Evolutionary conservation across 129 eudicot species (phyloP), one percentile per base, ranked within the genome.

Genomic region (Erigeron canadensis): DNA sequence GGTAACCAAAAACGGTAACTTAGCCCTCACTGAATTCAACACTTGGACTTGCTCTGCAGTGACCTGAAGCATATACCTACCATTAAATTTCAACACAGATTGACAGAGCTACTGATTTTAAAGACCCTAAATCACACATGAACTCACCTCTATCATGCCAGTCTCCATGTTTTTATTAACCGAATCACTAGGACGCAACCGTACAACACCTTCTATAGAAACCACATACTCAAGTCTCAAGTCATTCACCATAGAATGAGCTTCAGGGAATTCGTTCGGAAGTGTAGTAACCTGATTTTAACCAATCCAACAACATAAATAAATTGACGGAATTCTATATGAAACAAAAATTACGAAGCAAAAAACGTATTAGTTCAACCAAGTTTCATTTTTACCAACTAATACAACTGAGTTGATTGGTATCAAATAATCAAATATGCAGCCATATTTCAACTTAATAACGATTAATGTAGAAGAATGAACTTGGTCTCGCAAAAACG

Each of bases 1-100:
- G 22, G 99, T 90, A 75, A 94, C 88, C 89, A 94, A 81, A 73
- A 94, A 94, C 40, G 99, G 99, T 77, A 94, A 77, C 79, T 94
- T 94, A 22, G 78, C 69, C 58, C 43, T 87, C 82, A 90, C 99
- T 4, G 89, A 77, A 81, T 94, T 94, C 84, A 94, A 67, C 37
- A 94, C 86, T 37, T 80, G 84, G 59, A 90, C 96, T 70, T 81
- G 81, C 81, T 94, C 97, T 7, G 88, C 99, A 75, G 89, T 83
- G 51, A 94, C 96, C 98, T 93, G 79, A 63, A 57, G 67, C 56
- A 54, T n/a, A 55, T 60, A 28, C 34, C 34, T 28, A 28, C 34
- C 10, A 47, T 39, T 13, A 15, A 8, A 8, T 50, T 77, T 10
- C n/a, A 64, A 45, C 65, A 68, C 42, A 53, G 15, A 28, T 19